Evolutionary conservation across 371 early-diverging fungal genomes (phyloP).

Genomic region (Cokeromyces recurvatus): DNA sequence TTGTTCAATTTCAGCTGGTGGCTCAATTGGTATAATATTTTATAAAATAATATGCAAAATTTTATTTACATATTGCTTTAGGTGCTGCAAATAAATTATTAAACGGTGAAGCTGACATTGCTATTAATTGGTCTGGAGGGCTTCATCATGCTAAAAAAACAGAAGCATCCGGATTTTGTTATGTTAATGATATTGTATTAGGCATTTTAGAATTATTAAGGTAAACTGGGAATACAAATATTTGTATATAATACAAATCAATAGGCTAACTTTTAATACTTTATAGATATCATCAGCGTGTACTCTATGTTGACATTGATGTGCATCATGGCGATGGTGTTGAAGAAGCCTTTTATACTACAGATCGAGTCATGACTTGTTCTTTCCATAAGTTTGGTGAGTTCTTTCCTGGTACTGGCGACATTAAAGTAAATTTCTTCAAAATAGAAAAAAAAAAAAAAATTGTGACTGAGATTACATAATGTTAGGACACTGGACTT

Average conservation of each 20-base stretch:
- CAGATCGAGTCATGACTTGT: constrained; percentile 98
- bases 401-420: constrained; percentile 98
- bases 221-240: not conserved
- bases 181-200: constrained; percentile 96
- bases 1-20: constrained; percentile 83
- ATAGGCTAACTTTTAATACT: no score
- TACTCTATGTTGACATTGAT: constrained; percentile 99
- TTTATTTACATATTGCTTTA: not conserved
- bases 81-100: not conserved
- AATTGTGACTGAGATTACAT: no score
- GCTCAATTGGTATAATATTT: constrained; percentile 66
- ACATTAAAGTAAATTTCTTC: constrained; percentile 57
- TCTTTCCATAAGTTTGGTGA: constrained; percentile 99
- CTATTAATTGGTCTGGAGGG: constrained; percentile 97
- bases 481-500: constrained; percentile 79
- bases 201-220: constrained; percentile 83
- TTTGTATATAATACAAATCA: no score
- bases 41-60: not conserved
- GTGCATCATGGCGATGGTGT: constrained; percentile 99
- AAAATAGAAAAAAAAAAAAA: no score
- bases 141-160: constrained; percentile 95
- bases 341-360: constrained; percentile 99
- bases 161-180: constrained; percentile 97
- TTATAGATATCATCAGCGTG: constrained; percentile 78
- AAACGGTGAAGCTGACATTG: constrained; percentile 66